phyloP scores from a whole-genome alignment of 768 basidiomycete genomes.

The Rhizopogon vulgaris region DNA sequence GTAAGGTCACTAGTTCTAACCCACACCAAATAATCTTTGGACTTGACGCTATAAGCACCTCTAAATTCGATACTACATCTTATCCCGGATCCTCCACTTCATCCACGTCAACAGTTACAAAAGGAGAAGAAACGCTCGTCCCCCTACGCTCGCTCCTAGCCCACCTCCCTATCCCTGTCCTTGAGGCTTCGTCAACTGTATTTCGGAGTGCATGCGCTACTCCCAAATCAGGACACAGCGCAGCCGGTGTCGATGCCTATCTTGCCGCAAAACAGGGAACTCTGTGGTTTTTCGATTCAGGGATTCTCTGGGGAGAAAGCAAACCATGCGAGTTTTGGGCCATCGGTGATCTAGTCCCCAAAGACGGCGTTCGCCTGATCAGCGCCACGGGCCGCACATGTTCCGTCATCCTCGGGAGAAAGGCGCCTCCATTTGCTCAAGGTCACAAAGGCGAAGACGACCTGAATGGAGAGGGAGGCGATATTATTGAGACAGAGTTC shows the following conservation, averaged over 20 bases:
- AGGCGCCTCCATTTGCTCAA: constrained; percentile 7
- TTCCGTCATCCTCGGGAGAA: constrained; percentile 48
- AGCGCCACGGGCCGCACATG: constrained; percentile 66
- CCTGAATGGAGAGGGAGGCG: constrained; percentile 34
- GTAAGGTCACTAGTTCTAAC: constrained; percentile 29
- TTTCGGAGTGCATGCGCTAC: constrained; percentile 51
- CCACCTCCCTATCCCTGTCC: constrained; percentile 35
- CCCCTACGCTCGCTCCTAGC: constrained; percentile 47
- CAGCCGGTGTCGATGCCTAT: constrained; percentile 65
- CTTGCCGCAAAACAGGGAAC: constrained; percentile 66
- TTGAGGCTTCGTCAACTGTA: constrained; percentile 42
- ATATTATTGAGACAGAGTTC: constrained; percentile 55
- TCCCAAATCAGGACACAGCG: constrained; percentile 31
- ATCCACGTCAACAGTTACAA: constrained; percentile 28
- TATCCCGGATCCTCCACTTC: constrained; percentile 25
- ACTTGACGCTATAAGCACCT: constrained; percentile 49
- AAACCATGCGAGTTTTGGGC: constrained; percentile 78
- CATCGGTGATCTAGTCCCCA: constrained; percentile 47
- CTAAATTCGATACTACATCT: constrained; percentile 39
- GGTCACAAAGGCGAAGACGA: constrained; percentile 15
- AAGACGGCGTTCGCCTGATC: constrained; percentile 47
- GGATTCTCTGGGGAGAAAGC: constrained; percentile 69
- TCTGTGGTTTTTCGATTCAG: constrained; percentile 64
- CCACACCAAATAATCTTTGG: constrained; percentile 64
- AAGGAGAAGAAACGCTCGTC: constrained; percentile 49